Percentiles rank a stretch among this genome's conserved stretches.
Conservation (phyloP, 2,329 filamentous ascomycete species). For the Scorias spongiosa region DNA sequence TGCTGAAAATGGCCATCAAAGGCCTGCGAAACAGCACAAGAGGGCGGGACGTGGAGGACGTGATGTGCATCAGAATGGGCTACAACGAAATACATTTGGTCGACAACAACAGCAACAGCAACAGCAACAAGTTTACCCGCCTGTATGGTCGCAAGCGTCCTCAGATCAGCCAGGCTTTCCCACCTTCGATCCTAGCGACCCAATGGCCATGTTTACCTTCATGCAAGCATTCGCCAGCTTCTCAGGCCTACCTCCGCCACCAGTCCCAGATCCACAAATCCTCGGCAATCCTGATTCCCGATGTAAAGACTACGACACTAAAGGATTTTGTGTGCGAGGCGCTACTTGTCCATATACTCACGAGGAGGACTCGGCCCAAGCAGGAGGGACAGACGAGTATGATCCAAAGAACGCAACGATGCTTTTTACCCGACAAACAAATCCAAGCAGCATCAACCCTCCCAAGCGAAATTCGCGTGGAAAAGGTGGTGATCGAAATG, state of each 20-base stretch:
- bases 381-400: slow-evolving; percentile 31
- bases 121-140: slow-evolving; percentile 4
- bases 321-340: slow-evolving; percentile 56
- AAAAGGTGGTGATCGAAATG: slow-evolving; percentile 19
- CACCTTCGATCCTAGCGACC: slow-evolving; percentile 43
- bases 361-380: slow-evolving; percentile 29
- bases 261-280: slow-evolving; percentile 7
- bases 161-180: slow-evolving; percentile 28
- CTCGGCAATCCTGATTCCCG: slow-evolving; percentile 27
- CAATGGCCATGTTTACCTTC: slow-evolving; percentile 45
- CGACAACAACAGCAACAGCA: slow-evolving; percentile 10
- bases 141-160: slow-evolving; percentile 7
- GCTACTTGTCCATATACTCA: slow-evolving; percentile 57
- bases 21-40: slow-evolving; percentile 44
- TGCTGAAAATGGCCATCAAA: slow-evolving; percentile 14
- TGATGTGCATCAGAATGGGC: slow-evolving; percentile 8
- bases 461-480: slow-evolving; percentile 10
- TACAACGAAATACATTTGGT: slow-evolving; percentile 6
- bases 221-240: slow-evolving; percentile 43
- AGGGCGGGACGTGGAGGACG: slow-evolving; percentile 28
- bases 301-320: slow-evolving; percentile 57
- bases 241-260: slow-evolving; percentile 29
- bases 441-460: slow-evolving; percentile 1
- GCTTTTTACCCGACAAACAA: slow-evolving; percentile 11
- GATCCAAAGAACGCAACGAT: slow-evolving; percentile 41